These are phyloP conservation scores for Crithidia thermophila DNA, from an alignment of 208 protist genomes.

Conservation along the genomic window DNA sequence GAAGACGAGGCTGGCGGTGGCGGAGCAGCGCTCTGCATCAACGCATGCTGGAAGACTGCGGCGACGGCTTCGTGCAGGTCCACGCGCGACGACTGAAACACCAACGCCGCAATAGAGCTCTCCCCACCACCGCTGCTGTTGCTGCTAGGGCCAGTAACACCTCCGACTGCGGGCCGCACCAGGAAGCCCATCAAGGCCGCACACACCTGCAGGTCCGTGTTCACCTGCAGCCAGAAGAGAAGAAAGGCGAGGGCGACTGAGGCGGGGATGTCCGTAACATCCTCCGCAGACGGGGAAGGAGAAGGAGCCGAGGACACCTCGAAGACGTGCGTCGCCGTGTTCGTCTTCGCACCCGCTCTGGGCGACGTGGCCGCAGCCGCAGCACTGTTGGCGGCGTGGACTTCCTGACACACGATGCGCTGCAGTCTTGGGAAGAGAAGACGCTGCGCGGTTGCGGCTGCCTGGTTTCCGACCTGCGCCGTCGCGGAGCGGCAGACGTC, in stretches of 20 bases:
- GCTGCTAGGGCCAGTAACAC: not conserved
- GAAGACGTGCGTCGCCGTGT: no score
- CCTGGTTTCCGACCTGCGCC: slow-evolving; percentile 16
- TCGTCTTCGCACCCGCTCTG: no score
- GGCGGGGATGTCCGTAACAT: slow-evolving; percentile 7
- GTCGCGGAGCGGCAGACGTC: slow-evolving; percentile 67
- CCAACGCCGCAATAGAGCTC: slow-evolving; percentile 16
- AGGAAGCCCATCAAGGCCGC: slow-evolving; percentile 23
- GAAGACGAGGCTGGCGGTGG: not conserved
- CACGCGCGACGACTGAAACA: slow-evolving; percentile 30
- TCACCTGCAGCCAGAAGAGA: slow-evolving; percentile 30
- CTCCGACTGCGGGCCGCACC: slow-evolving; percentile 5
- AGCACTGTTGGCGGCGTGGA: not conserved
- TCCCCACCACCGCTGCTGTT: not conserved
- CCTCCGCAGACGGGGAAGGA: not conserved
- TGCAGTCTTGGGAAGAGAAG: slow-evolving; percentile 33
- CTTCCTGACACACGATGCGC: slow-evolving; percentile 10
- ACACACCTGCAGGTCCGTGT: slow-evolving; percentile 24
- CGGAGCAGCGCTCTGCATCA: slow-evolving; percentile 2
- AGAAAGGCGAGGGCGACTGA: slow-evolving; percentile 26
- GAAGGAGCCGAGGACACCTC: no score
- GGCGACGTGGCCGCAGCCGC: not conserved
- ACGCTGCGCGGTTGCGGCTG: slow-evolving; percentile 14
- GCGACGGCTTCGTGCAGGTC: slow-evolving; percentile 31
- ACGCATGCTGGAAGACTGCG: slow-evolving; percentile 19